A percentile compares a stretch with the other conserved stretches of the same genome.
phyloP scores from a whole-genome alignment of 768 basidiomycete genomes.

The Sistotremastrum suecicum region DNA sequence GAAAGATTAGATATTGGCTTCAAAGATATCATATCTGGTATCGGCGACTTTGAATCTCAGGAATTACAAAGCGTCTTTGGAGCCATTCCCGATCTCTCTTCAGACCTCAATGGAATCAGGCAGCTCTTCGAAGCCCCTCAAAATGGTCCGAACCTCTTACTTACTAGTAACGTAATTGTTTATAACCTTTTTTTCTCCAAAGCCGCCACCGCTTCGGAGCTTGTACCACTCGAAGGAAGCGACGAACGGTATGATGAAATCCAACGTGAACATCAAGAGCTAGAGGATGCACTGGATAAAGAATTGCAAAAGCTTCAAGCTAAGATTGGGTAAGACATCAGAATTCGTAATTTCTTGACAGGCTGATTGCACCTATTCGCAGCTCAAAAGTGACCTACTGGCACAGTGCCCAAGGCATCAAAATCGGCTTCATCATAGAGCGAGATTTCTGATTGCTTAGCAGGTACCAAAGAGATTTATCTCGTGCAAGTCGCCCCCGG shows the following conservation, averaged over 20 bases:
- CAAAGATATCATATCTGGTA: constrained; percentile 40
- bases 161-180: constrained; percentile 2
- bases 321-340: constrained; percentile 41
- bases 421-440: constrained; percentile 27
- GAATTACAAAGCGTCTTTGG: constrained; percentile 65
- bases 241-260: constrained; percentile 77
- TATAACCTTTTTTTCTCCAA: not conserved
- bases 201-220: constrained; percentile 40
- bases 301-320: constrained; percentile 53
- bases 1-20: constrained; percentile 58
- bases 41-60: constrained; percentile 63
- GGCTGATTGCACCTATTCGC: constrained; percentile 20
- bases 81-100: constrained; percentile 64
- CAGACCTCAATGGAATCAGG: constrained; percentile 59
- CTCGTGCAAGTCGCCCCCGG: constrained; percentile 58
- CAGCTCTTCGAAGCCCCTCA: constrained; percentile 52
- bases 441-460: not conserved
- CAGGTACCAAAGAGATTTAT: constrained; percentile 62
- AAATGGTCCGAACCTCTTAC: constrained; percentile 31
- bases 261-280: constrained; percentile 46
- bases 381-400: constrained; percentile 43
- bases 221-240: constrained; percentile 74
- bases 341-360: constrained; percentile 2
- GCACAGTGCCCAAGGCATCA: constrained; percentile 75
- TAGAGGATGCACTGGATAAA: constrained; percentile 62